A percentile compares a stretch with the other conserved stretches of the same genome.
phyloP scores from a whole-genome alignment of 176 grass and related monocot genomes.

The Oryza punctata region DNA sequence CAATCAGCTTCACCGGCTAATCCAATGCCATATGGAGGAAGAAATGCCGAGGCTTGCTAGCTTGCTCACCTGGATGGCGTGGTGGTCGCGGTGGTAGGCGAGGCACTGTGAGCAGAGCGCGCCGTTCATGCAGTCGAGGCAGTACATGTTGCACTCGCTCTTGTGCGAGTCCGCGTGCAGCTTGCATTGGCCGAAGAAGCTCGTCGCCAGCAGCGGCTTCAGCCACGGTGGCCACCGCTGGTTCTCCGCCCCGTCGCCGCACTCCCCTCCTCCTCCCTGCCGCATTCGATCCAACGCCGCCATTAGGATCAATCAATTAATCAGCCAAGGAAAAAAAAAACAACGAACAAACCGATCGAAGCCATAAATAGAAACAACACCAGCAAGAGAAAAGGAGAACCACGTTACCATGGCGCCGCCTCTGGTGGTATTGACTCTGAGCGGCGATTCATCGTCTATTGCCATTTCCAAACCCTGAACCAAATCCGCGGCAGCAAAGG shows the following conservation, averaged over 20 bases:
- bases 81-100: constrained; percentile 75
- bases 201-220: constrained; percentile 76
- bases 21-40: not conserved
- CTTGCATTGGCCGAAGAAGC: constrained; percentile 99
- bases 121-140: constrained; percentile 87
- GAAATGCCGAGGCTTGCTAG: not conserved
- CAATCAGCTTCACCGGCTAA: not conserved
- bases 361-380: not conserved
- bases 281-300: constrained; percentile 36
- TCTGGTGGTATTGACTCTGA: constrained; percentile 59
- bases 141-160: constrained; percentile 99
- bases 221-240: constrained; percentile 92
- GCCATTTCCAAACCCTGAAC: constrained; percentile 44
- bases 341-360: not conserved
- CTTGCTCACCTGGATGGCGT: constrained; percentile 78
- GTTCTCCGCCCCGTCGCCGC: constrained; percentile 50
- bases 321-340: not conserved
- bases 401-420: constrained; percentile 52
- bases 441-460: constrained; percentile 62
- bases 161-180: constrained; percentile 84
- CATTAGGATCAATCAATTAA: constrained; percentile 10
- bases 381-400: not conserved
- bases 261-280: constrained; percentile 47
- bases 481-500: not conserved
- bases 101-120: constrained; percentile 98